phyloP scores from a whole-genome alignment of 2,329 filamentous ascomycete species.

The Colletotrichum filicis region DNA sequence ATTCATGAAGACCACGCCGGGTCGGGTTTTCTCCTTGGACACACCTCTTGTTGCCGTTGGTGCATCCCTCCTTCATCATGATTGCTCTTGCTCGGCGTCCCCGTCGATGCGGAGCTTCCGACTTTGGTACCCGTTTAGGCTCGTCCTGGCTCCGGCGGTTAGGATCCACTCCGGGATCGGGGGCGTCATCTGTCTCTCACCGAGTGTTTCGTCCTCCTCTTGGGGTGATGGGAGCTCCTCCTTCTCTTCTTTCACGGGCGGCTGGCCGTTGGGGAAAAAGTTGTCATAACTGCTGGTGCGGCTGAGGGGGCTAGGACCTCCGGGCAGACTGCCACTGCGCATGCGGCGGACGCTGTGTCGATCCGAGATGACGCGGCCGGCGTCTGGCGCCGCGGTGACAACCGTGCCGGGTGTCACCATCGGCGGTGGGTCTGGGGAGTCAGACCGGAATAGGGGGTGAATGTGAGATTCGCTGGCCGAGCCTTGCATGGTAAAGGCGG shows the following conservation, averaged over 20 bases:
- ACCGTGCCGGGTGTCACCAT: conserved; percentile 75
- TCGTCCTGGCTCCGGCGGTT: conserved; percentile 61
- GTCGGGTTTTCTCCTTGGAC: conserved; percentile 3
- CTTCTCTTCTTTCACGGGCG: conserved; percentile 40
- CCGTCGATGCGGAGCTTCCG: conserved; percentile 45
- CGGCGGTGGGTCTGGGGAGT: conserved; percentile 75
- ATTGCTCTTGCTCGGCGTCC: conserved; percentile 38
- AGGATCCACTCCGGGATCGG: conserved; percentile 72
- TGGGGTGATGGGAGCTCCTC: conserved; percentile 36
- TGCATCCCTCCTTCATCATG: conserved; percentile 31
- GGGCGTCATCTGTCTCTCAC: conserved; percentile 64
- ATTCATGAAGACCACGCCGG: conserved; percentile 35
- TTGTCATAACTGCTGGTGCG: conserved; percentile 63
- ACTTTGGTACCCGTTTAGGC: conserved; percentile 58
- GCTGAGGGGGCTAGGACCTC: conserved; percentile 59
- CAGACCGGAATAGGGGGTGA: conserved; percentile 81
- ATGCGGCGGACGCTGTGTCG: conserved; percentile 63
- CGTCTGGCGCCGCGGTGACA: conserved; percentile 76
- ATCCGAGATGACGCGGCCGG: conserved; percentile 71
- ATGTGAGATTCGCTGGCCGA: conserved; percentile 73
- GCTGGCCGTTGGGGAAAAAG: conserved; percentile 40
- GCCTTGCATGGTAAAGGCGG: conserved; percentile 45
- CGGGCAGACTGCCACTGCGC: conserved; percentile 65
- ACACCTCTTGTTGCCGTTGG: neutral
- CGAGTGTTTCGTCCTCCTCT: conserved; percentile 32